Evolutionary conservation across 345 rosid genomes (phyloP), one percentile per base, ranked within the genome.

Genomic region (Aegle marmelos): DNA sequence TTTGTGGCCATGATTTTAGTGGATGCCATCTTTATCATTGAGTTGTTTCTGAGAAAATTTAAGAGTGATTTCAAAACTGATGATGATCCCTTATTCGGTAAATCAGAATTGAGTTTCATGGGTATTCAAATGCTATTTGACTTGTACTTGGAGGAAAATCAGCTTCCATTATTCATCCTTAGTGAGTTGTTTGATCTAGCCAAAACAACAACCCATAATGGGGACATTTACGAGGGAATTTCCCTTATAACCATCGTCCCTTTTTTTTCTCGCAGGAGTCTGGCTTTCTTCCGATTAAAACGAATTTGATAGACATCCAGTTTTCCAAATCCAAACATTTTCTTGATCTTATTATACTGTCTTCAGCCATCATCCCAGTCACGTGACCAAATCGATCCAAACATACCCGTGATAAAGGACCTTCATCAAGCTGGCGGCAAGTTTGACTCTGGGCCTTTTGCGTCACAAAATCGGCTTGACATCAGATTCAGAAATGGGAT

Each of bases 131-230:
- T 33, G 1, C 33, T 8, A 10, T 19, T 0, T 0, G 82, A 85
- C 21, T 34, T 80, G 48, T 3, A 65, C 54, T 31, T 78, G 72
- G 63, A 82, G 0, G 86, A 85, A 73, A 85, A 82, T 69, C 84
- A 85, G 73, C 36, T 82, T 74, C 84, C 88, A 3, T 74, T 75
- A 24, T 78, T 78, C 48, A 78, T 85, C n/a, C 70, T 82, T n/a
- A 57, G 56, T 2, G 86, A 80, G 9, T 14, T 82, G 7, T 64
- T 68, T n/a, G 33, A 59, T 3, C 31, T 69, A 17, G 70, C 77
- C 68, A 61, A 73, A 8, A 34, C 48, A 16, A 7, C 27, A 6
- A 37, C 22, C 2, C 37, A 53, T 9, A 36, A 36, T 45, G 34
- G 7, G 4, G 30, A 6, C 22, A 1, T 5, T 2, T 34, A 30